Evolutionary conservation across 1,284 basidiomycete genomes (phyloP).

Genomic region (Peniophora sp.): DNA sequence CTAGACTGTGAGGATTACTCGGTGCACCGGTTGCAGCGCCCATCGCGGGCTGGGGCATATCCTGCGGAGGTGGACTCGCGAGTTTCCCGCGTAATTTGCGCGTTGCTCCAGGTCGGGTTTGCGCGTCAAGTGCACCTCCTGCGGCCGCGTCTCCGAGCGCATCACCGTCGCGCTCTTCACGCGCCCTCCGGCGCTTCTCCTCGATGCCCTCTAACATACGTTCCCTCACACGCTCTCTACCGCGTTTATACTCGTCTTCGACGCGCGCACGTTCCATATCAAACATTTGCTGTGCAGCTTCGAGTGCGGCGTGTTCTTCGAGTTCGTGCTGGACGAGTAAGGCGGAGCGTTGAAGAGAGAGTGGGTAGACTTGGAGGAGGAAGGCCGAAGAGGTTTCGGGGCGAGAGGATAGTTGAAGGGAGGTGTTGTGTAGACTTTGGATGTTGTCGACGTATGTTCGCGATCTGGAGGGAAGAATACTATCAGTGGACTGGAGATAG

Average conservation of each 20-base stretch:
- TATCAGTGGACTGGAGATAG: slow-evolving; percentile 8
- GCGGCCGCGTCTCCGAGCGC: slow-evolving; percentile 50
- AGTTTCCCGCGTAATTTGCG: slow-evolving; percentile 74
- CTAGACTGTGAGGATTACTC: slow-evolving; percentile 70
- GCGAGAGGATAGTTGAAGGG: slow-evolving; percentile 53
- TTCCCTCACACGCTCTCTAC: slow-evolving; percentile 62
- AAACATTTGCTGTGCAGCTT: slow-evolving; percentile 57
- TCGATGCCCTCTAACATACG: slow-evolving; percentile 76
- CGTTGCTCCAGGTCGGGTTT: slow-evolving; percentile 71
- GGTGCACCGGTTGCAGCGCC: slow-evolving; percentile 60
- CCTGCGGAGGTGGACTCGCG: slow-evolving; percentile 54
- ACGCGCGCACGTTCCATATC: slow-evolving; percentile 70
- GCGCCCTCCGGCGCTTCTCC: slow-evolving; percentile 62
- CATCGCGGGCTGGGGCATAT: slow-evolving; percentile 35
- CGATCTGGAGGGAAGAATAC: slow-evolving; percentile 25
- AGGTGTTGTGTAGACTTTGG: slow-evolving; percentile 41
- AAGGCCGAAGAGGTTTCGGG: slow-evolving; percentile 59
- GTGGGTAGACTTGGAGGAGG: slow-evolving; percentile 60
- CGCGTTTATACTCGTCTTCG: slow-evolving; percentile 71
- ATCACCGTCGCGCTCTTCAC: slow-evolving; percentile 79
- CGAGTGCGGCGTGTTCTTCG: slow-evolving; percentile 57
- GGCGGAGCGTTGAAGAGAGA: slow-evolving; percentile 68
- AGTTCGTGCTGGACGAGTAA: slow-evolving; percentile 52
- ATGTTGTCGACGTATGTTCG: slow-evolving; percentile 50
- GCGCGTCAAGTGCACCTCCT: slow-evolving; percentile 49